phyloP scores from a whole-genome alignment of 306 rosid genomes.

The Mimosa bimucronata region DNA sequence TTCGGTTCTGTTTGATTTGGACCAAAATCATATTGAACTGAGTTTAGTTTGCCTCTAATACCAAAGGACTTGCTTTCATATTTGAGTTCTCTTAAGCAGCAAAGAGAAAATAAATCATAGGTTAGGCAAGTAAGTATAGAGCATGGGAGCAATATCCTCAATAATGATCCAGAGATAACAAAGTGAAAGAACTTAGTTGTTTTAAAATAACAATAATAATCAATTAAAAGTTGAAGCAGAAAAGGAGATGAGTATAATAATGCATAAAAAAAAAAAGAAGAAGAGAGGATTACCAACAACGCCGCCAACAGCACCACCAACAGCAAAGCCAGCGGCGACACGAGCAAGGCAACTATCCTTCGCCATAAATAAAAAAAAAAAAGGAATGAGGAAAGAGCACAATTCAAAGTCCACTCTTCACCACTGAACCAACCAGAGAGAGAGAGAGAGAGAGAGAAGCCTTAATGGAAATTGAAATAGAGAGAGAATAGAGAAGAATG shows the following conservation, averaged over 20 bases:
- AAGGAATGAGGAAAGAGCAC: neutral
- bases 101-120: neutral
- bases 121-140: neutral
- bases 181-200: too few relatives aligned
- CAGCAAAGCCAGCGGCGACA: slow-evolving; percentile 67
- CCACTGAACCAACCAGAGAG: neutral
- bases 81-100: neutral
- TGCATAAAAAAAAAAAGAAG: neutral
- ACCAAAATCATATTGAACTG: neutral
- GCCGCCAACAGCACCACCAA: slow-evolving; percentile 78
- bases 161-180: too few relatives aligned
- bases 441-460: neutral
- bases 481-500: neutral
- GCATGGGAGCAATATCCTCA: neutral
- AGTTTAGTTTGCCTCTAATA: neutral
- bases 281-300: slow-evolving; percentile 61
- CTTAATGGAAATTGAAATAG: neutral
- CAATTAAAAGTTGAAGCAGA: neutral
- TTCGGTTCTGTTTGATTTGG: neutral
- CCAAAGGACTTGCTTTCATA: neutral
- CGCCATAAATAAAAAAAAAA: too few relatives aligned
- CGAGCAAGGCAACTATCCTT: slow-evolving; percentile 76
- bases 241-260: neutral
- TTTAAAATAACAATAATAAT: neutral
- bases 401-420: neutral